Percentiles rank a stretch among this genome's conserved stretches.
phyloP scores from a whole-genome alignment of 225 moss, liverwort and hornwort species.

The Pleurozium schreberi region DNA sequence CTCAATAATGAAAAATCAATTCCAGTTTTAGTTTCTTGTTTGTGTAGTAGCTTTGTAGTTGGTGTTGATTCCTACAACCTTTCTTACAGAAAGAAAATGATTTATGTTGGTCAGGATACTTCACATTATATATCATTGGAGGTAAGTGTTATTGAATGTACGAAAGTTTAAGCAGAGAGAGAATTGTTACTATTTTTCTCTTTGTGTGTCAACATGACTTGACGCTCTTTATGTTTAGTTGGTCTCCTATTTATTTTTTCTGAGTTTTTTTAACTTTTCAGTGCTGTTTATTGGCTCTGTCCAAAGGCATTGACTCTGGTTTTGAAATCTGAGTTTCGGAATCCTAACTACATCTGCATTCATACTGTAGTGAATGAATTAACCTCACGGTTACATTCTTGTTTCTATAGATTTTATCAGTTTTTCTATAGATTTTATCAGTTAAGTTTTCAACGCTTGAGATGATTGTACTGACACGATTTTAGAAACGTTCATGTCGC shows the following conservation, averaged over 20 bases:
- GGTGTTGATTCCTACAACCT: background rate
- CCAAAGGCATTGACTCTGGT: no score
- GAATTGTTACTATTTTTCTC: background rate
- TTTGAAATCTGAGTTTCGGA: no score
- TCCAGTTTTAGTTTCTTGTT: background rate
- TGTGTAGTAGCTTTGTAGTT: background rate
- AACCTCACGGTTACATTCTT: no score
- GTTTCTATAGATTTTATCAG: no score
- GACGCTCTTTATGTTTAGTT: background rate
- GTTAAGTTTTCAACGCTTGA: background rate
- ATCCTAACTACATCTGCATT: no score
- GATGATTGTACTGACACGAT: background rate
- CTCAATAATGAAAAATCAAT: background rate
- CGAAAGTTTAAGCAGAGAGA: no score
- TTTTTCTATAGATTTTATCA: background rate
- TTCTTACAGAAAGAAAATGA: background rate
- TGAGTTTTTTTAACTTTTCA: background rate
- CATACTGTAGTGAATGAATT: no score
- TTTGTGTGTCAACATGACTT: background rate
- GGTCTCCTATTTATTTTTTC: background rate
- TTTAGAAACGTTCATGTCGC: background rate
- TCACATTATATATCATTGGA: no score
- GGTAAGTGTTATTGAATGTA: no score
- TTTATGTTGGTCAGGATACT: background rate
- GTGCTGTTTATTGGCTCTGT: no score